Evolutionary conservation across 148 eudicot species (phyloP).

Genomic region (Pouteria glomerata): DNA sequence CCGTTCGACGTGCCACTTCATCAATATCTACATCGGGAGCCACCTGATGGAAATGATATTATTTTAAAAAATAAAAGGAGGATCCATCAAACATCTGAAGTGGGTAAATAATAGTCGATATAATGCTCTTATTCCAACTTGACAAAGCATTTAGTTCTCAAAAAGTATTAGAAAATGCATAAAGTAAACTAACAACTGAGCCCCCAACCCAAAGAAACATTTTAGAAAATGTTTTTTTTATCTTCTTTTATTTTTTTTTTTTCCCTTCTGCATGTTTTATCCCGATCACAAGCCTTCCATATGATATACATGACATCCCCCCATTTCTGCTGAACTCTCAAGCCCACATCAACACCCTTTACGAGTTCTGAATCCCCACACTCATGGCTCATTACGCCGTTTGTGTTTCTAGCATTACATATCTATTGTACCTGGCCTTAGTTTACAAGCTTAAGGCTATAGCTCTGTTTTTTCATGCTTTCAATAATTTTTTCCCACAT

Average conservation of each 20-base stretch:
- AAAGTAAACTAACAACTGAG: no score
- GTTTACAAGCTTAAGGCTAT: neutral
- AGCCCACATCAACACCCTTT: neutral
- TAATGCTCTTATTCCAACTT: neutral
- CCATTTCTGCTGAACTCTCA: neutral
- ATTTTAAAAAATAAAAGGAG: neutral
- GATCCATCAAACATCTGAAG: neutral
- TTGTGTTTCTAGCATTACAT: neutral
- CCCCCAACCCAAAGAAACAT: neutral
- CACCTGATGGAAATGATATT: constrained; percentile 38
- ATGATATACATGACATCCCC: neutral
- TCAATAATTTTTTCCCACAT: no score
- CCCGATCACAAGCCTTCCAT: neutral
- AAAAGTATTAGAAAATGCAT: neutral
- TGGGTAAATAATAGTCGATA: neutral
- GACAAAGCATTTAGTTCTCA: neutral
- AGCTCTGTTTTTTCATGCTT: no score
- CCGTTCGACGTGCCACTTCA: constrained; percentile 80
- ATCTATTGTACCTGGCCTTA: neutral
- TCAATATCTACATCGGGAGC: constrained; percentile 80
- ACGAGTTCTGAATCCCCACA: neutral
- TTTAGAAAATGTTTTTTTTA: neutral
- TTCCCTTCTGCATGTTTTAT: neutral
- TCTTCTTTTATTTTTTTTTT: neutral
- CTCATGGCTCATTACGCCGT: neutral